These are phyloP conservation scores for Luffa aegyptiaca DNA, from an alignment of 306 rosid genomes.

Conservation along the genomic window DNA sequence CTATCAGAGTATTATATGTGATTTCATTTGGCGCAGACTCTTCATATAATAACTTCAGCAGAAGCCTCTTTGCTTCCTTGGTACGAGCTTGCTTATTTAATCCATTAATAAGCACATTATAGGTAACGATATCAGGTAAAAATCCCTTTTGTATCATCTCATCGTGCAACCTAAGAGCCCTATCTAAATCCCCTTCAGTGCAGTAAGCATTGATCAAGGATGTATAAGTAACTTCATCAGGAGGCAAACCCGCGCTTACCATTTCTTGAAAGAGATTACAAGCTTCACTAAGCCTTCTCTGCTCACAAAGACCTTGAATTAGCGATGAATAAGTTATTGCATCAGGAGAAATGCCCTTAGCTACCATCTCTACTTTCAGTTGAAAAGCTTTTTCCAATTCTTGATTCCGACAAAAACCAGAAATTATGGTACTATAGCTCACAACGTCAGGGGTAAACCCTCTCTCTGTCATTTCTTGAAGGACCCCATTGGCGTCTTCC, in stretches of 20 bases:
- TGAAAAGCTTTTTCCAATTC: constrained; percentile 59
- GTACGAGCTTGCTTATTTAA: constrained; percentile 75
- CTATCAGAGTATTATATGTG: constrained; percentile 63
- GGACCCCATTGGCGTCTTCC: constrained; percentile 50
- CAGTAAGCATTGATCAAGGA: constrained; percentile 77
- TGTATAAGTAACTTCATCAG: constrained; percentile 73
- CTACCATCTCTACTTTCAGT: constrained; percentile 61
- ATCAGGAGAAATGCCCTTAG: constrained; percentile 59
- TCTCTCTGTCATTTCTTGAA: constrained; percentile 45
- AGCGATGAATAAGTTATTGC: constrained; percentile 60
- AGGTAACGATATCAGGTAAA: constrained; percentile 73
- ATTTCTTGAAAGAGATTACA: constrained; percentile 63
- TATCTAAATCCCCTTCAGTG: constrained; percentile 53
- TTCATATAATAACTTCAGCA: constrained; percentile 66
- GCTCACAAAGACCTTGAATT: constrained; percentile 70
- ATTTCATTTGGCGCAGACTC: constrained; percentile 60
- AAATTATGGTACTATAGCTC: constrained; percentile 72
- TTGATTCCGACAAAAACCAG: constrained; percentile 57
- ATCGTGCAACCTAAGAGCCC: constrained; percentile 62
- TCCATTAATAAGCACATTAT: constrained; percentile 87
- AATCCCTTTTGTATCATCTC: constrained; percentile 75
- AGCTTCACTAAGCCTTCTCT: constrained; percentile 51
- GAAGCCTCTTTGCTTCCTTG: constrained; percentile 79
- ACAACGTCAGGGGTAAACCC: constrained; percentile 67
- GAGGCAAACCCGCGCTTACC: constrained; percentile 33